These are phyloP conservation scores for Rhizopus stolonifer DNA, from an alignment of 371 early-diverging fungal genomes.

Conservation along the genomic window DNA sequence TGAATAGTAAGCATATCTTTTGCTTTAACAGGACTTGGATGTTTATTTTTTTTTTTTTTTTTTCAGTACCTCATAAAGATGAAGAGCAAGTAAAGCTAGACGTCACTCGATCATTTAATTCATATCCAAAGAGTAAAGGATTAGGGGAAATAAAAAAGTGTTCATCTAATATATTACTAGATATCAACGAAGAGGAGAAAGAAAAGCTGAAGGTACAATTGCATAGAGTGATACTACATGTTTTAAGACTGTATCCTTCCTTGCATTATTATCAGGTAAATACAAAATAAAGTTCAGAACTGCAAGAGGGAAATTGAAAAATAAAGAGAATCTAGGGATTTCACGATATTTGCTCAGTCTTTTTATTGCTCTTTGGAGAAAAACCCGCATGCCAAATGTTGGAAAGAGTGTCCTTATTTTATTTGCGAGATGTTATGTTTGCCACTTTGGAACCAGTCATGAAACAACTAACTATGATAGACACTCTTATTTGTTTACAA, in stretches of 20 bases:
- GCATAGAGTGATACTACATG: conserved; percentile 46
- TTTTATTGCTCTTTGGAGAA: conserved; percentile 59
- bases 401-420: conserved; percentile 55
- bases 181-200: conserved; percentile 30
- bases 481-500: conserved; percentile 49
- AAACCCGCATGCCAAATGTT: conserved; percentile 47
- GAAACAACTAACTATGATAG: conserved; percentile 54
- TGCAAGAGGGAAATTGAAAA: no score
- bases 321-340: conserved; percentile 52
- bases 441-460: conserved; percentile 57
- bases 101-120: conserved; percentile 48
- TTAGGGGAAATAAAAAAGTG: background rate
- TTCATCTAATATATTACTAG: conserved; percentile 17
- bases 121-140: conserved; percentile 36
- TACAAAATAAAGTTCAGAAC: background rate
- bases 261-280: conserved; percentile 71
- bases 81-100: conserved; percentile 56
- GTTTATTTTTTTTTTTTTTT: background rate
- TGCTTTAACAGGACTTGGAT: no score
- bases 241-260: conserved; percentile 54
- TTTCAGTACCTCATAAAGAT: conserved; percentile 41
- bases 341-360: conserved; percentile 69
- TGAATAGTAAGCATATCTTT: background rate
- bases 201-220: conserved; percentile 44
- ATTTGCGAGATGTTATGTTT: conserved; percentile 64